A percentile compares a stretch with the other conserved stretches of the same genome.
Conservation (phyloP, 1,284 basidiomycete genomes). For the Peniophora sp. region DNA sequence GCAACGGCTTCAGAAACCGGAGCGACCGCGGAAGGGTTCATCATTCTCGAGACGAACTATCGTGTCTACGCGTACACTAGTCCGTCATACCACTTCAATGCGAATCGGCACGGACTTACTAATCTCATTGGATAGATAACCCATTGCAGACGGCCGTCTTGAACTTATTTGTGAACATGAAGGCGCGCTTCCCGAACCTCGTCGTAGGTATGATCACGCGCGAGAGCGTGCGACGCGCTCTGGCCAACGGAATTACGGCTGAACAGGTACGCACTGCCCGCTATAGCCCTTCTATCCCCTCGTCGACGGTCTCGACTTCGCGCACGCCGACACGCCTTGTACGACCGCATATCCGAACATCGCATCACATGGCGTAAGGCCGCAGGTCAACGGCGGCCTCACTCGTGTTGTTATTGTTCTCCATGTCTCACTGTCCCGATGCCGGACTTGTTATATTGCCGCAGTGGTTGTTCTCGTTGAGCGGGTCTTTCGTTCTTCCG, state of each 20-base stretch:
- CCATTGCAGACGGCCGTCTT: slow-evolving; percentile 94
- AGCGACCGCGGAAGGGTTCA: slow-evolving; percentile 69
- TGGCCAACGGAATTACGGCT: slow-evolving; percentile 93
- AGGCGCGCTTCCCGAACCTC: slow-evolving; percentile 93
- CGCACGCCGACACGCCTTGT: not conserved
- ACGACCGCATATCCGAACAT: not conserved
- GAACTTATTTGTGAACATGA: slow-evolving; percentile 89
- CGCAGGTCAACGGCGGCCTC: too few relatives aligned
- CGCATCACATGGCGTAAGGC: too few relatives aligned
- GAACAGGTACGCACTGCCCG: slow-evolving; percentile 62
- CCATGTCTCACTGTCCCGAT: too few relatives aligned
- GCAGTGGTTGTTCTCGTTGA: too few relatives aligned
- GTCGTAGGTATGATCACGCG: slow-evolving; percentile 93
- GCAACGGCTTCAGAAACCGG: slow-evolving; percentile 39
- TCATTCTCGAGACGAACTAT: slow-evolving; percentile 98
- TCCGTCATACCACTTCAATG: slow-evolving; percentile 24
- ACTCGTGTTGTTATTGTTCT: too few relatives aligned
- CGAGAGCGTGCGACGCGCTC: slow-evolving; percentile 90
- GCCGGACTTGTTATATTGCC: too few relatives aligned
- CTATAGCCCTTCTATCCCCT: not conserved
- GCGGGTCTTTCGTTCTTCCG: not conserved
- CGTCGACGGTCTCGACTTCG: not conserved
- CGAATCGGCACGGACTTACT: not conserved
- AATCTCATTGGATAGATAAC: slow-evolving; percentile 57
- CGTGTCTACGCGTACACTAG: slow-evolving; percentile 97